Evolutionary conservation across 116 monocot species (phyloP).

Genomic region (Papilionanthe hybrid): DNA sequence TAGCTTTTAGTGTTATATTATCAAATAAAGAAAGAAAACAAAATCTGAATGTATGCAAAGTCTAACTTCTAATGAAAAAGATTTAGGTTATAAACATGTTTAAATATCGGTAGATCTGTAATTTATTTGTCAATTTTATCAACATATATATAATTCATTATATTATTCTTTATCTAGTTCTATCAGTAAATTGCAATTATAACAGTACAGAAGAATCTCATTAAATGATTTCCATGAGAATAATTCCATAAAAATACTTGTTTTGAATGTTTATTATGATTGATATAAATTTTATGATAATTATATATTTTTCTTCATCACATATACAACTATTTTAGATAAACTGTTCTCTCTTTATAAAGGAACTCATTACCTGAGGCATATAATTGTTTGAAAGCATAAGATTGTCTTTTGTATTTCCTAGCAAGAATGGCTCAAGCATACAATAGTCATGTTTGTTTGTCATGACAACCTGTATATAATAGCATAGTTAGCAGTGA

Average conservation of each 20-base stretch:
- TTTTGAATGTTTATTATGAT: neutral
- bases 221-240: too few relatives aligned
- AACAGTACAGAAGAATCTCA: too few relatives aligned
- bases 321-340: neutral
- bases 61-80: neutral
- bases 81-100: neutral
- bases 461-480: slow-evolving; percentile 43
- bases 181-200: too few relatives aligned
- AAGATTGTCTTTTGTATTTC: slow-evolving; percentile 15
- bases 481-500: neutral
- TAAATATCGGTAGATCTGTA: too few relatives aligned
- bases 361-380: slow-evolving; percentile 35
- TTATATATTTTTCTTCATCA: neutral
- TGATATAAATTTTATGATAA: neutral
- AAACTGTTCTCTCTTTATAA: neutral
- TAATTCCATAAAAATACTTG: neutral
- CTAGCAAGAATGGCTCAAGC: slow-evolving; percentile 43
- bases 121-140: too few relatives aligned
- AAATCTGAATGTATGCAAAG: too few relatives aligned
- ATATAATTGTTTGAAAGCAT: slow-evolving; percentile 31
- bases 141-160: too few relatives aligned
- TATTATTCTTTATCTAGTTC: too few relatives aligned
- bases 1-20: neutral
- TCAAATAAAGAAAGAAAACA: neutral
- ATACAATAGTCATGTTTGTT: slow-evolving; percentile 48